A percentile compares a stretch with the other conserved stretches of the same genome.
Evolutionary conservation across 345 rosid genomes (phyloP).

Genomic region (Lepidium aucheri): DNA sequence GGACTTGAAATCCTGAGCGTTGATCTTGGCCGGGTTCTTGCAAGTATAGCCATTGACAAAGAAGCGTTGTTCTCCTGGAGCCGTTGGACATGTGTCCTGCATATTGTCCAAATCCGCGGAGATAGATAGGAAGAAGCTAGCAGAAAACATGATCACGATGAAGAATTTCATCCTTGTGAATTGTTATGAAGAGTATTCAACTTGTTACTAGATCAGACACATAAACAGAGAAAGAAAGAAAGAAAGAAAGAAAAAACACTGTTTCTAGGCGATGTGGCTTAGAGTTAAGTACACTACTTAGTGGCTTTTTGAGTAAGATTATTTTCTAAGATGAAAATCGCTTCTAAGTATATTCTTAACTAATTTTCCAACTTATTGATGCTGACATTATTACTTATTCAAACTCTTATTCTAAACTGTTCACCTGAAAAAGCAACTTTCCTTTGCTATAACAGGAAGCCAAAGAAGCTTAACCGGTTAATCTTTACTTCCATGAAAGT

Average conservation of each 20-base stretch:
- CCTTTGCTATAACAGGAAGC: slow-evolving; percentile 17
- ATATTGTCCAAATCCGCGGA: slow-evolving; percentile 42
- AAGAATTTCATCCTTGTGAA: slow-evolving; percentile 28
- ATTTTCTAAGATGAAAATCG: slow-evolving; percentile 13
- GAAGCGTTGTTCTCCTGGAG: slow-evolving; percentile 10
- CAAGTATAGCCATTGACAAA: slow-evolving; percentile 81
- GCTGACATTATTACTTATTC: slow-evolving; percentile 14
- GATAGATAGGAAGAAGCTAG: slow-evolving; percentile 9
- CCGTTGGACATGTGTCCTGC: slow-evolving; percentile 65
- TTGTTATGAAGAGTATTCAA: background rate
- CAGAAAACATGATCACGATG: slow-evolving; percentile 18
- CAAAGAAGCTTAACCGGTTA: background rate
- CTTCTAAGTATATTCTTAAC: slow-evolving; percentile 14
- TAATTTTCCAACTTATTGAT: slow-evolving; percentile 4
- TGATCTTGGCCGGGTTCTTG: slow-evolving; percentile 42
- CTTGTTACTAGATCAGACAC: background rate
- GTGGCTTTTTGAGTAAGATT: slow-evolving; percentile 19
- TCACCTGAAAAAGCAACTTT: background rate
- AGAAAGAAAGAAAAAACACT: background rate
- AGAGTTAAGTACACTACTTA: slow-evolving; percentile 27
- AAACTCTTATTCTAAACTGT: slow-evolving; percentile 10
- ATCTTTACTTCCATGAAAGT: background rate
- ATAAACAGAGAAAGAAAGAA: background rate
- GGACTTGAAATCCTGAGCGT: slow-evolving; percentile 64
- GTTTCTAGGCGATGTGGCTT: slow-evolving; percentile 18